A percentile compares a stretch with the other conserved stretches of the same genome.
Conservation (phyloP, 208 protist genomes). For the Wallacemonas sp. region DNA sequence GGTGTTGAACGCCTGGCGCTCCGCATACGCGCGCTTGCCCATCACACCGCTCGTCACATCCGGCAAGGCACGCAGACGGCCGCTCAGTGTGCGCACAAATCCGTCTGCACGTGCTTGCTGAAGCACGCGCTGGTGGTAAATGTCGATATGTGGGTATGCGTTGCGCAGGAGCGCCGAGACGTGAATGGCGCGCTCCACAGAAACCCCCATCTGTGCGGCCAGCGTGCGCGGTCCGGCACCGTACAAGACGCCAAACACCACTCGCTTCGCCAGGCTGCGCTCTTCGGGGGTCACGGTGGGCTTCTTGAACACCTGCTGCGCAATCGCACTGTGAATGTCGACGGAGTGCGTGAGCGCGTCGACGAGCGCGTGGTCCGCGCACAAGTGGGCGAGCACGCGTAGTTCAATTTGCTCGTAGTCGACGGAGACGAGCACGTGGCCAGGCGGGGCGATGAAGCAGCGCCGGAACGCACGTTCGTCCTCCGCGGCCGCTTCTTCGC, state of each 20-base stretch:
- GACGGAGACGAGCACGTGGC: conserved; percentile 69
- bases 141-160: conserved; percentile 68
- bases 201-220: conserved; percentile 66
- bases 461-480: conserved; percentile 68
- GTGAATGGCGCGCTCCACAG: conserved; percentile 59
- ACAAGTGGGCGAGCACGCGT: conserved; percentile 89
- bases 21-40: conserved; percentile 67
- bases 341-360: conserved; percentile 57
- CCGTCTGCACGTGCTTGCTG: conserved; percentile 69
- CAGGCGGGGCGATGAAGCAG: conserved; percentile 72
- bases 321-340: conserved; percentile 84
- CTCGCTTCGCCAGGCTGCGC: conserved; percentile 76
- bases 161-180: conserved; percentile 54
- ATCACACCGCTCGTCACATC: conserved; percentile 70
- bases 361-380: conserved; percentile 61
- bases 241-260: conserved; percentile 90
- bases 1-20: conserved; percentile 92
- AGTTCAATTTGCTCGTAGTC: conserved; percentile 93
- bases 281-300: conserved; percentile 64
- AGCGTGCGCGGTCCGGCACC: conserved; percentile 75
- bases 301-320: conserved; percentile 77
- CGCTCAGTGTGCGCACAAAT: conserved; percentile 82
- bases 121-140: conserved; percentile 63
- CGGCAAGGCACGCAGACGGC: conserved; percentile 66
- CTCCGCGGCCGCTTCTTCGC: conserved; percentile 8